phyloP scores from a whole-genome alignment of 2,329 filamentous ascomycete genomes.

The Colletotrichum sp. region DNA sequence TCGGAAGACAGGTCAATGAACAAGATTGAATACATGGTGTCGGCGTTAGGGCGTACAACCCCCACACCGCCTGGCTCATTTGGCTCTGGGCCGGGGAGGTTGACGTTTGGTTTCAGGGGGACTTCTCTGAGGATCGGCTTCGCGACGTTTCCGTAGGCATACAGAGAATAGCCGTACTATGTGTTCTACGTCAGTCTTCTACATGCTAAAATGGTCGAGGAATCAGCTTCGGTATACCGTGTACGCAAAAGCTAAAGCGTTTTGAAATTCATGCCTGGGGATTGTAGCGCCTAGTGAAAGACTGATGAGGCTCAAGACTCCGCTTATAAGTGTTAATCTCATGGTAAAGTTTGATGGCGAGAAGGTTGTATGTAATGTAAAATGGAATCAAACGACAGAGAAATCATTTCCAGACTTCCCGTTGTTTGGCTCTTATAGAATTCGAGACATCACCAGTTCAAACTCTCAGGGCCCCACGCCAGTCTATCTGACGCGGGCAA shows the following conservation, averaged over 20 bases:
- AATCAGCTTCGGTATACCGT: not conserved
- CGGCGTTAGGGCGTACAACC: not conserved
- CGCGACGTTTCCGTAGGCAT: not conserved
- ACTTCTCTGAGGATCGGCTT: not conserved
- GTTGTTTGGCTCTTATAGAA: not conserved
- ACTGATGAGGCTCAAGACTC: not conserved
- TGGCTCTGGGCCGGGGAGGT: not conserved
- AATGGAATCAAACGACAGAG: rapidly evolving
- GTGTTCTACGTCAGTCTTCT: not conserved
- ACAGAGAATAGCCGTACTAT: not conserved
- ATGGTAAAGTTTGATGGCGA: not conserved
- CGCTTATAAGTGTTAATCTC: not conserved
- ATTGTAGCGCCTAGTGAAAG: not conserved
- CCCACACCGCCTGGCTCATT: not conserved
- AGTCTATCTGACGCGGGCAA: rapidly evolving
- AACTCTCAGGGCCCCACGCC: rapidly evolving
- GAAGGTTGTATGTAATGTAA: not conserved
- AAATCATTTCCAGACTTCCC: rapidly evolving
- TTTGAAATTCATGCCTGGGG: not conserved
- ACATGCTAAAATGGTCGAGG: rapidly evolving
- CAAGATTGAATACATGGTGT: not conserved
- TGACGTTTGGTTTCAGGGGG: not conserved
- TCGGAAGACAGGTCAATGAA: not conserved
- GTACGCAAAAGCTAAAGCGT: not conserved
- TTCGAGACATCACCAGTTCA: not conserved